These are phyloP conservation scores for Nigrograna mackinnonii DNA, from an alignment of 2,329 filamentous ascomycete species.

Conservation along the genomic window DNA sequence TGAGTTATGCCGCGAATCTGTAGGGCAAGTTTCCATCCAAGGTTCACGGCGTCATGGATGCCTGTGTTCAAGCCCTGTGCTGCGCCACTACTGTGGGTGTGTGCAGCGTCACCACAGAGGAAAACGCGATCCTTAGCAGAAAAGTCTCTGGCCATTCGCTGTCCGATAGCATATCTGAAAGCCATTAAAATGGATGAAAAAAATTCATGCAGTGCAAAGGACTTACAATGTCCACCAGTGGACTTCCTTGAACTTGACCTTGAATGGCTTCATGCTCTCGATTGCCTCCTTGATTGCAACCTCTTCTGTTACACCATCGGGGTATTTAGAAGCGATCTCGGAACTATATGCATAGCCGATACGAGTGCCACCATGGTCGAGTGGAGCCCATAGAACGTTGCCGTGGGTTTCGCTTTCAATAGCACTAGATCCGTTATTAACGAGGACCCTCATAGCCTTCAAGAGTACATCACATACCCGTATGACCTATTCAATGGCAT, in stretches of 20 bases:
- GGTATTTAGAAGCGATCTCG: conserved; percentile 40
- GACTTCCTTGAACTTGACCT: conserved; percentile 42
- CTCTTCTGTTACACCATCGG: conserved; percentile 40
- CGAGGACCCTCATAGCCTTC: no score
- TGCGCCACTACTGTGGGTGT: conserved; percentile 59
- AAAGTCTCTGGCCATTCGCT: conserved; percentile 41
- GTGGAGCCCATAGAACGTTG: conserved; percentile 58
- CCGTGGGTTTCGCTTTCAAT: conserved; percentile 58
- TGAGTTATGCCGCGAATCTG: conserved; percentile 45
- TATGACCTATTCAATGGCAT: conserved; percentile 53
- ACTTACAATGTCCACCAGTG: conserved; percentile 54
- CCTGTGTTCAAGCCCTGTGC: conserved; percentile 64
- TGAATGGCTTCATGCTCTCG: conserved; percentile 44
- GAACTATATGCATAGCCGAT: conserved; percentile 58
- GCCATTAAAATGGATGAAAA: no score
- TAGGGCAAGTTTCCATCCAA: conserved; percentile 59
- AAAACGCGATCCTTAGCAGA: conserved; percentile 51
- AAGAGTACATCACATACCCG: no score
- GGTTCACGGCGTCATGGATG: conserved; percentile 57
- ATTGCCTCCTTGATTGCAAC: conserved; percentile 45
- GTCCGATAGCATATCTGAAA: conserved; percentile 48
- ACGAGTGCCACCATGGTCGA: conserved; percentile 57
- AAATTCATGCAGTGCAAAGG: no score
- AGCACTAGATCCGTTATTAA: no score
- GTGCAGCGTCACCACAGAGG: conserved; percentile 61